These are phyloP conservation scores for Solanum hybrid DNA, from an alignment of 305 asterid species.

Conservation along the genomic window DNA sequence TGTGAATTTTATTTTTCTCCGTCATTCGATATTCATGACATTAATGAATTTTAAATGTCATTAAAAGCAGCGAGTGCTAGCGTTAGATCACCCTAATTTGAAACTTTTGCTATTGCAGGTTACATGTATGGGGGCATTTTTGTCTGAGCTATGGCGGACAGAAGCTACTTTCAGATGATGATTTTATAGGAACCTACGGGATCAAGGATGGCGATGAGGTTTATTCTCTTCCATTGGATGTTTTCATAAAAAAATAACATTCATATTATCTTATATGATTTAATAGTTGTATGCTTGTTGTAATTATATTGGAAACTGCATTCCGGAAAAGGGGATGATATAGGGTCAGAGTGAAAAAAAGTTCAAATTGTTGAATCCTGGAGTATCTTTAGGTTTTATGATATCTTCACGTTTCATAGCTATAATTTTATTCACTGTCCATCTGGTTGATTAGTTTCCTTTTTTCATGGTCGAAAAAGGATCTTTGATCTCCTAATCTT, in stretches of 20 bases:
- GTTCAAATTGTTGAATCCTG: neutral
- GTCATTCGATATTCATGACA: neutral
- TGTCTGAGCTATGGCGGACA: conserved; percentile 66
- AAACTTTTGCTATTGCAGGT: conserved; percentile 32
- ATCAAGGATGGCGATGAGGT: conserved; percentile 86
- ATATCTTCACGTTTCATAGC: neutral
- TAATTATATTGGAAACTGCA: neutral
- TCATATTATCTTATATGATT: neutral
- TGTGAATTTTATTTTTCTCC: neutral
- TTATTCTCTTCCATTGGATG: neutral
- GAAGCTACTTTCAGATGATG: conserved; percentile 47
- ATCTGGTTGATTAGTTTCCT: neutral
- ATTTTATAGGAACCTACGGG: conserved; percentile 46
- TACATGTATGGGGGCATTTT: conserved; percentile 81
- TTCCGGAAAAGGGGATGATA: neutral
- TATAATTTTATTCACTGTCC: neutral
- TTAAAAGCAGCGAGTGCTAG: neutral
- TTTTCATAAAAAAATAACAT: neutral
- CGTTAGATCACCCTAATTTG: neutral
- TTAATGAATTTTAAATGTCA: neutral
- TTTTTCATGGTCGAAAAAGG: neutral
- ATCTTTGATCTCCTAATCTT: neutral
- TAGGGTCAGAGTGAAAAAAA: neutral
- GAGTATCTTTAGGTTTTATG: neutral
- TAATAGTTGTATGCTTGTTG: neutral